These are phyloP conservation scores for Triglochin maritima DNA, from an alignment of 106 monocot species.

Conservation along the genomic window DNA sequence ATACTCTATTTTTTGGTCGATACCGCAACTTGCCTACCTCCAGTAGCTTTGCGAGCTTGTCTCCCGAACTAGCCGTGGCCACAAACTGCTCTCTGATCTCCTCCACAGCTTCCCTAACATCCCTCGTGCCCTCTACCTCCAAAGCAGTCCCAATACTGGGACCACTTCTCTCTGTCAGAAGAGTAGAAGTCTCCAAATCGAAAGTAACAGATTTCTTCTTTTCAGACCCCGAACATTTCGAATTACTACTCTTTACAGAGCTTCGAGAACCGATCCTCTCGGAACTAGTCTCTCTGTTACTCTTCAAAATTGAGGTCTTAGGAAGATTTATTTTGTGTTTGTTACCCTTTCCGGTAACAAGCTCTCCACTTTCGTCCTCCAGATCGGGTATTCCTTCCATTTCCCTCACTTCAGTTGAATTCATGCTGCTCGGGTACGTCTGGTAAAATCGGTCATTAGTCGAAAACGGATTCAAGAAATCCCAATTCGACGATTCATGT, in stretches of 20 bases:
- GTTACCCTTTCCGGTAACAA: no score
- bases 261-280: background rate
- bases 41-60: background rate
- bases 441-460: background rate
- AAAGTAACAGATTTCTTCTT: slow-evolving; percentile 3
- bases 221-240: background rate
- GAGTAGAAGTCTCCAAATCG: slow-evolving; percentile 4
- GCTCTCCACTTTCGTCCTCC: slow-evolving; percentile 1
- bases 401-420: slow-evolving; percentile 2
- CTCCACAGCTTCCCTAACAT: background rate
- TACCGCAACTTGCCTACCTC: no score
- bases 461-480: slow-evolving; percentile 4
- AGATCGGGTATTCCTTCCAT: slow-evolving; percentile 7
- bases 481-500: background rate
- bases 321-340: no score
- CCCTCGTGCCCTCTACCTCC: background rate
- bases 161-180: slow-evolving; percentile 2
- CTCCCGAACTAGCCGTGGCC: background rate
- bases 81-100: slow-evolving; percentile 5
- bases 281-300: background rate
- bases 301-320: background rate
- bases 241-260: background rate
- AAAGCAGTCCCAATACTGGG: slow-evolving; percentile 8
- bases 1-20: no score
- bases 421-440: background rate